Evolutionary conservation across 2,329 filamentous ascomycete species (phyloP).

Genomic region (Leptodontidium sp.): DNA sequence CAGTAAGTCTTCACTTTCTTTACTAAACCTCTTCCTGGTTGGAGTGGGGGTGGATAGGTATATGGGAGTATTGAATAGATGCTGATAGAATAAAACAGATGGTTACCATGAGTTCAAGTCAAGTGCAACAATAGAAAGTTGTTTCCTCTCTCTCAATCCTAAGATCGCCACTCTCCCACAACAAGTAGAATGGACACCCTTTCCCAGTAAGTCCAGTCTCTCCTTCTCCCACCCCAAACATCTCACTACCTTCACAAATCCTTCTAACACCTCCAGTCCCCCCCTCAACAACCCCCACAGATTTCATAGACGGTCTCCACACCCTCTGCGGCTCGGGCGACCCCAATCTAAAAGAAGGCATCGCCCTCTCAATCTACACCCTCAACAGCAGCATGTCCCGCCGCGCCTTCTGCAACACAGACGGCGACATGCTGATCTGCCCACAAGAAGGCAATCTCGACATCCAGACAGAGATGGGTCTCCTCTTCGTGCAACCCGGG

Average conservation of each 20-base stretch:
- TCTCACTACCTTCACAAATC: conserved; percentile 52
- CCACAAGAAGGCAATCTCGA: conserved; percentile 63
- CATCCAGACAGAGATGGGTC: conserved; percentile 65
- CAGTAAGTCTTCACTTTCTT: conserved; percentile 34
- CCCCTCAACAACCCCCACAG: conserved; percentile 54
- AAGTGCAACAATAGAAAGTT: conserved; percentile 77
- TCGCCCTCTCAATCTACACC: conserved; percentile 58
- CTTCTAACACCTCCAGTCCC: conserved; percentile 22
- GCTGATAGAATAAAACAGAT: conserved; percentile 65
- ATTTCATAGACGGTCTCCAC: conserved; percentile 58
- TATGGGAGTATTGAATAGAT: conserved; percentile 59
- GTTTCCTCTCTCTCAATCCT: conserved; percentile 59
- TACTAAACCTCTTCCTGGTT: no score
- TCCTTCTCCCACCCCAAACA: conserved; percentile 34
- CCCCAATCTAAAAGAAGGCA: conserved; percentile 57
- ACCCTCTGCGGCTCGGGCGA: conserved; percentile 59
- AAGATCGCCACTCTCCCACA: conserved; percentile 54
- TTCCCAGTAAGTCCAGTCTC: conserved; percentile 45
- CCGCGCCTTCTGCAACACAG: conserved; percentile 59
- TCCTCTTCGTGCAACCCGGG: conserved; percentile 66
- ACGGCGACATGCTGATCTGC: conserved; percentile 71
- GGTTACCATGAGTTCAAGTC: conserved; percentile 49
- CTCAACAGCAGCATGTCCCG: conserved; percentile 56
- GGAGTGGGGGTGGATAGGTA: conserved; percentile 10
- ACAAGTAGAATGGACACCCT: conserved; percentile 59